Conservation (phyloP, 768 basidiomycete genomes). For the Hericium alpestre region DNA sequence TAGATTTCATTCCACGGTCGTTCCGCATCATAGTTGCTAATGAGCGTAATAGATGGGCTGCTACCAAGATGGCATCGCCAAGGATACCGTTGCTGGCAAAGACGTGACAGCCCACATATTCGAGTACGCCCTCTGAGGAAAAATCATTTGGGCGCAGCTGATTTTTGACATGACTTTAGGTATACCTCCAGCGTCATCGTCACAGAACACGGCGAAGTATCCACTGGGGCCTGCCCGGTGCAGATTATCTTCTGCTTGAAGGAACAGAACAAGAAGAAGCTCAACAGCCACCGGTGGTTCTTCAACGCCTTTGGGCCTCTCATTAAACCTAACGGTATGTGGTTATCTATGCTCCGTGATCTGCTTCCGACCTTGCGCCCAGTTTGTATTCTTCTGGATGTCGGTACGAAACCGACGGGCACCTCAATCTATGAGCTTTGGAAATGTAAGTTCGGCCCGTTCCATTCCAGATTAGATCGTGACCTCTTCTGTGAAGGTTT, state of each 20-base stretch:
- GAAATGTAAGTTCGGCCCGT: constrained; percentile 49
- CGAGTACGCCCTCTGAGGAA: constrained; percentile 39
- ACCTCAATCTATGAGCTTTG: constrained; percentile 94
- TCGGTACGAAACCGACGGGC: constrained; percentile 90
- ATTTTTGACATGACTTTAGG: constrained; percentile 23
- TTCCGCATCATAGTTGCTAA: constrained; percentile 1
- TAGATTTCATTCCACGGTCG: constrained; percentile 22
- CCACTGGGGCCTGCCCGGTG: constrained; percentile 63
- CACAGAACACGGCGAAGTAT: constrained; percentile 71
- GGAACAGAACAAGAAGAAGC: constrained; percentile 95
- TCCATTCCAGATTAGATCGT: constrained; percentile 1
- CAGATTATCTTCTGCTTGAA: constrained; percentile 88
- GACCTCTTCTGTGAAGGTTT: constrained; percentile 33
- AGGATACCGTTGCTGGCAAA: constrained; percentile 79
- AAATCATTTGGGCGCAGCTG: constrained; percentile 1
- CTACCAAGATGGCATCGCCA: constrained; percentile 84
- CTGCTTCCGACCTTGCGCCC: background rate
- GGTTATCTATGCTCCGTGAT: background rate
- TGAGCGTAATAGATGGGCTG: constrained; percentile 56
- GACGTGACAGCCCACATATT: constrained; percentile 92
- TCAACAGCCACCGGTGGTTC: constrained; percentile 95
- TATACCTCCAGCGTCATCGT: constrained; percentile 75
- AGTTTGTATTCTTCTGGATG: constrained; percentile 89
- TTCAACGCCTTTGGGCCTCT: constrained; percentile 92
- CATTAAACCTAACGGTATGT: constrained; percentile 68